Base-by-base conservation (phyloP, 2,329 filamentous ascomycete genomes). In the Fusarium odoratissimum region DNA sequence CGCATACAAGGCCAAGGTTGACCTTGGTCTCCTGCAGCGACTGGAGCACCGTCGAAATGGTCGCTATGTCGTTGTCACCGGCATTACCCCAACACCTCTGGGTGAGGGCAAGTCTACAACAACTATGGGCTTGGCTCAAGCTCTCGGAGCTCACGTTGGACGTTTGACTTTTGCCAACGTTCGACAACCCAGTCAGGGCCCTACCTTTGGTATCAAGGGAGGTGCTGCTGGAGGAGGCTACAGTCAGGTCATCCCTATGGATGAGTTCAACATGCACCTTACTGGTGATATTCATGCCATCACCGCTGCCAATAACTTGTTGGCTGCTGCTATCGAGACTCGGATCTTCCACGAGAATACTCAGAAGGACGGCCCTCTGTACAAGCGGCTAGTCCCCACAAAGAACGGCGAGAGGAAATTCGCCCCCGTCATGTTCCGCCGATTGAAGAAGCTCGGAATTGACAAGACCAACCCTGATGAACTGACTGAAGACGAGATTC, bases 241-340 rank as follows among this genome's bases (percentile, higher is more conserved):
- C 89, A 97, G 94, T 82, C 96, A 99, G 83, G 96, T 99, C 79
- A 98, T 99, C 78, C 96, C 96, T 66, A 99, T 99, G 96, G 96
- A 99, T 78, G 96, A 99, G 83, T 99, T 99, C 87, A 99, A 99
- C 84, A 86, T 99, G 80, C 96, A 99, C 82, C 85, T 99, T 78
- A 99, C 96, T 61, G 96, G 96, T 78, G 96, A 99, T 81, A 98
- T 99, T 64, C 96, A 99, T 82, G 96, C 96, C 74, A 96, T 99
- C 79, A 95, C 95, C 59, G 95, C 95, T 33, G 96, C 96, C 41
- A 99, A 98, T 88, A 99, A 99, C 84, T 87, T 99, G 64, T 89
- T 99, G 46, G 95, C 96, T 48, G 96, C 96, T 60, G 96, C 96
- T 40, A 97, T 99, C 71, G 96, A 99, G 81, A 98, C 96, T 4